Evolutionary conservation across 78 protist species (phyloP).

Genomic region (Parvularia atlantis): DNA sequence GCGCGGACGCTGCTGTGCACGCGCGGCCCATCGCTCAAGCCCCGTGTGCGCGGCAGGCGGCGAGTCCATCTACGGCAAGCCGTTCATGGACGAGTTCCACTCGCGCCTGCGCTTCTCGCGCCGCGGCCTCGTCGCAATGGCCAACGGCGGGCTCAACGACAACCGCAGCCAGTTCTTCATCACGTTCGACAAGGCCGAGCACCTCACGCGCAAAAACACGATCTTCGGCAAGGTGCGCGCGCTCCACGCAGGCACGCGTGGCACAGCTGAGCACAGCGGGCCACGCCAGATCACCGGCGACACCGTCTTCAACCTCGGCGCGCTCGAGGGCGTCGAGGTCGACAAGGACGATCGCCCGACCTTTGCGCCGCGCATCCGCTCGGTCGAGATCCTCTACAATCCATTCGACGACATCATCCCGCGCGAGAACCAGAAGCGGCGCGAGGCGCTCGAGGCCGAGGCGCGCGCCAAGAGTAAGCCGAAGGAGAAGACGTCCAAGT

Average conservation of each 20-base stretch:
- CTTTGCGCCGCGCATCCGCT: conserved; percentile 48
- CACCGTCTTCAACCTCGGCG: conserved; percentile 60
- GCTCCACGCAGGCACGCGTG: neutral
- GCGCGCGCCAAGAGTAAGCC: conserved; percentile 6
- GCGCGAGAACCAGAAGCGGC: conserved; percentile 10
- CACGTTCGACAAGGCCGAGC: conserved; percentile 65
- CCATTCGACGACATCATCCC: conserved; percentile 83
- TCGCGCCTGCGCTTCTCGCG: conserved; percentile 46
- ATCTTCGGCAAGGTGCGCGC: conserved; percentile 67
- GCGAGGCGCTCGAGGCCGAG: neutral
- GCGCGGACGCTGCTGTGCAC: too few species aligned
- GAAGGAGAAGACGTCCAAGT: neutral
- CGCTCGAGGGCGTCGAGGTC: conserved; percentile 51
- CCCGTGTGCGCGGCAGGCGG: conserved; percentile 45
- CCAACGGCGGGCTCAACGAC: conserved; percentile 27
- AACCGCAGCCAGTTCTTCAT: conserved; percentile 87
- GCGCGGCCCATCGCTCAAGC: too few species aligned
- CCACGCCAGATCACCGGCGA: conserved; percentile 51
- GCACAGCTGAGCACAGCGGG: neutral
- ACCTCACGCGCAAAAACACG: conserved; percentile 74
- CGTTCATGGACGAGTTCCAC: conserved; percentile 82
- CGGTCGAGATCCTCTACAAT: conserved; percentile 56
- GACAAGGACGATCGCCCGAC: conserved; percentile 72
- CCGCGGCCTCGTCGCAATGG: conserved; percentile 60
- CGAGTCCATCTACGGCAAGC: conserved; percentile 56